Conservation (phyloP, 805 yeast species). For the Candida michaelii region DNA sequence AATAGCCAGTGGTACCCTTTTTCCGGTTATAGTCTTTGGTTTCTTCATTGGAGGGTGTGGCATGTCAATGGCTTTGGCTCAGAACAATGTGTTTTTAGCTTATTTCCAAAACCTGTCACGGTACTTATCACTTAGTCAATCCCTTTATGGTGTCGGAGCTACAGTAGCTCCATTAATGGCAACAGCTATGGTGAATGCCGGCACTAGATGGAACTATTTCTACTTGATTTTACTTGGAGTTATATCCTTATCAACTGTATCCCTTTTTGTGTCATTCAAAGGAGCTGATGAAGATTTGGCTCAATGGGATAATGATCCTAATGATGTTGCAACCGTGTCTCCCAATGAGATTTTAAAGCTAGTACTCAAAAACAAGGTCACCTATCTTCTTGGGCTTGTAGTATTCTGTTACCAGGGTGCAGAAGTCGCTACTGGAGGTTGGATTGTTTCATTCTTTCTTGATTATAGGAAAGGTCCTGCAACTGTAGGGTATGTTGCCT, state of each 20-base stretch:
- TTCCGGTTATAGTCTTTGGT: constrained; percentile 48
- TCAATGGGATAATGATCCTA: constrained; percentile 28
- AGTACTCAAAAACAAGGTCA: constrained; percentile 39
- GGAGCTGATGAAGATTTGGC: constrained; percentile 48
- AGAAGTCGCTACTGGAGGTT: constrained; percentile 68
- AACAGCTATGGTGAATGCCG: constrained; percentile 50
- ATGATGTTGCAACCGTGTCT: constrained; percentile 2
- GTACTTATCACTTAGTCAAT: constrained; percentile 63
- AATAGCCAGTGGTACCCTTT: constrained; percentile 47
- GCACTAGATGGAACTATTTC: constrained; percentile 52
- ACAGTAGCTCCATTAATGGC: constrained; percentile 67
- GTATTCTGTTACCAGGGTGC: constrained; percentile 66
- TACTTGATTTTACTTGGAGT: constrained; percentile 47
- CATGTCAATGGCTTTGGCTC: constrained; percentile 48
- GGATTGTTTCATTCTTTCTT: constrained; percentile 65
- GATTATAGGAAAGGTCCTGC: constrained; percentile 52
- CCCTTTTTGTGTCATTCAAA: constrained; percentile 48
- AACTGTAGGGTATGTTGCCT: constrained; percentile 59
- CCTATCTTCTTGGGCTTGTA: constrained; percentile 52
- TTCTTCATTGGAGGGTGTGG: constrained; percentile 61
- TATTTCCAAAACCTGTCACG: constrained; percentile 53
- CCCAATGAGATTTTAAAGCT: constrained; percentile 19
- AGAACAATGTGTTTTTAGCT: constrained; percentile 51
- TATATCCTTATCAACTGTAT: constrained; percentile 33
- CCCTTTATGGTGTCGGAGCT: constrained; percentile 71